Percentiles rank a stretch among this genome's conserved stretches.
phyloP scores from a whole-genome alignment of 345 rosid species.

The Crucihimalaya himalaica region DNA sequence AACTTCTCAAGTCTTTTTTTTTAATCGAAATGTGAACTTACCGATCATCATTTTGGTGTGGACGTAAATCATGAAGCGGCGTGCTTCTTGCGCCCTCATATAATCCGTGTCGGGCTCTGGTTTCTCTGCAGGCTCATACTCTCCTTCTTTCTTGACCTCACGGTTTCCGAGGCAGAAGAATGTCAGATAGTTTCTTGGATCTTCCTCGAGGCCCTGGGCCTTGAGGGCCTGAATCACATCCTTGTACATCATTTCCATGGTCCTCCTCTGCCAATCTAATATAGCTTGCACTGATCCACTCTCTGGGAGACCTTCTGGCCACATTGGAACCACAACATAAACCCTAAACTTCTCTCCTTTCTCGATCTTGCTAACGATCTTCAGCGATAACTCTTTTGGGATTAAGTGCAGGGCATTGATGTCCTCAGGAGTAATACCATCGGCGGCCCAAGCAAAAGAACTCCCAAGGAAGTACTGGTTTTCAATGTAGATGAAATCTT shows the following conservation, averaged over 20 bases:
- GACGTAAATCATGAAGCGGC: constrained; percentile 96
- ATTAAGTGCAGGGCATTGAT: constrained; percentile 86
- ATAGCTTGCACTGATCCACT: constrained; percentile 95
- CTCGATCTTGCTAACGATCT: constrained; percentile 91
- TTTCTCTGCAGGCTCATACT: constrained; percentile 80
- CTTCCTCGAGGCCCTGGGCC: constrained; percentile 70
- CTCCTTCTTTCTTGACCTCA: constrained; percentile 86
- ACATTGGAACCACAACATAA: constrained; percentile 91
- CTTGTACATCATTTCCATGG: constrained; percentile 97
- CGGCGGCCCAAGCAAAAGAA: constrained; percentile 79
- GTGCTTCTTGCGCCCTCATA: constrained; percentile 71
- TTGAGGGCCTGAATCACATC: constrained; percentile 73
- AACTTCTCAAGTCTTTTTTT: not conserved
- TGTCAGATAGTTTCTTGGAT: constrained; percentile 91
- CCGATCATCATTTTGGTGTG: constrained; percentile 99
- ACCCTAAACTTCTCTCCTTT: constrained; percentile 89
- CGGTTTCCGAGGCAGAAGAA: constrained; percentile 97
- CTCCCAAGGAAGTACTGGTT: constrained; percentile 98
- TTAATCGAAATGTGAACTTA: constrained; percentile 34
- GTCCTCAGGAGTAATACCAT: constrained; percentile 85
- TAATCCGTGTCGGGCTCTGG: constrained; percentile 60
- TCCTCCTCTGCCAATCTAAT: constrained; percentile 96
- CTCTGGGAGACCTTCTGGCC: constrained; percentile 99
- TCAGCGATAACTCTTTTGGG: constrained; percentile 91
- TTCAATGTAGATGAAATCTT: constrained; percentile 89